A percentile compares a stretch with the other conserved stretches of the same genome.
Evolutionary conservation across 2,329 filamentous ascomycete species (phyloP).

Genomic region (Talaromyces sp.): DNA sequence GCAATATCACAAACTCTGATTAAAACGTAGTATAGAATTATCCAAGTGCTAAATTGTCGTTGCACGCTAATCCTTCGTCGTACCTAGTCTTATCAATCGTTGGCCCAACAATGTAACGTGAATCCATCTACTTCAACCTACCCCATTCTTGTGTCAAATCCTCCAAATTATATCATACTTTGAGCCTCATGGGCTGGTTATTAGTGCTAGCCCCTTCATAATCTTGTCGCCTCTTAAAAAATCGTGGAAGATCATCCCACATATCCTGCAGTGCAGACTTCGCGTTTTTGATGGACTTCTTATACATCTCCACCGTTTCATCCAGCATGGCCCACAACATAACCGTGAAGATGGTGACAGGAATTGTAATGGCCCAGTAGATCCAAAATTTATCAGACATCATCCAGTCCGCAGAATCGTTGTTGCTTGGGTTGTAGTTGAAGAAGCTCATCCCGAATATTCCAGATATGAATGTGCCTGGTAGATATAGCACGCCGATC

Average conservation of each 20-base stretch:
- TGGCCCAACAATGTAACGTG: neutral
- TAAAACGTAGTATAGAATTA: neutral
- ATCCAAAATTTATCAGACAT: conserved; percentile 20
- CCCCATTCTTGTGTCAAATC: neutral
- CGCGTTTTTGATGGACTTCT: neutral
- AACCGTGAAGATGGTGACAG: conserved; percentile 16
- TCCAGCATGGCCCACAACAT: conserved; percentile 8
- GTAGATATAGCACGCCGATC: conserved; percentile 18
- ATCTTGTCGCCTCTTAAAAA: neutral
- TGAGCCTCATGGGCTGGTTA: neutral
- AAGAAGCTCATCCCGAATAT: conserved; percentile 19
- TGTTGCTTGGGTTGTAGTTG: conserved; percentile 14
- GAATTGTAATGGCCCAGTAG: conserved; percentile 20
- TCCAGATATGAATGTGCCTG: conserved; percentile 19
- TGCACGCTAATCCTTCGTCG: neutral
- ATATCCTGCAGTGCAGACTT: neutral
- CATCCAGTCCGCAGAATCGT: conserved; percentile 7
- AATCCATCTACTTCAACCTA: neutral
- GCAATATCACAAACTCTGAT: neutral
- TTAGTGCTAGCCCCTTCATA: neutral
- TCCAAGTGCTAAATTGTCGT: neutral
- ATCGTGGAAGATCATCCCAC: neutral
- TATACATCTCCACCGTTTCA: conserved; percentile 16
- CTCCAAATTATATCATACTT: neutral
- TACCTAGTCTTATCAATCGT: neutral